Conservation (phyloP, 495 filamentous ascomycete species). For the Lophiotrema nucula region DNA sequence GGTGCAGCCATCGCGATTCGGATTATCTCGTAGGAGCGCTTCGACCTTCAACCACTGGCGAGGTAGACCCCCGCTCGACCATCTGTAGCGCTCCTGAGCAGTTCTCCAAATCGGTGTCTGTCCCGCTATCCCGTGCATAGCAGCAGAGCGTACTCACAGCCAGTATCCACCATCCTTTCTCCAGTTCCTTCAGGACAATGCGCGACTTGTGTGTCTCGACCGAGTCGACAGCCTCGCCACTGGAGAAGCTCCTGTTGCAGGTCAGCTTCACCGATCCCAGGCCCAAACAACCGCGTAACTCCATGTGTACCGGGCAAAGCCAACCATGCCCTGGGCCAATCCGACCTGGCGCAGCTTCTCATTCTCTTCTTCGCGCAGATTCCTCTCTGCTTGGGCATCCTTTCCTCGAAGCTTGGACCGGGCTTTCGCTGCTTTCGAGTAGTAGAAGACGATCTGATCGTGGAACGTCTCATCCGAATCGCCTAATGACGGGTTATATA, state of each 20-base stretch:
- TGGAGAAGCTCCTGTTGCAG: slow-evolving; percentile 67
- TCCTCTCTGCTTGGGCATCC: slow-evolving; percentile 14
- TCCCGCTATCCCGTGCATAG: no score
- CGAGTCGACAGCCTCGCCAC: slow-evolving; percentile 69
- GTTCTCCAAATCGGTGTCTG: no score
- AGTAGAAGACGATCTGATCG: slow-evolving; percentile 92
- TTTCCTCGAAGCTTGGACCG: slow-evolving; percentile 29
- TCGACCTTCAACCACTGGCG: no score
- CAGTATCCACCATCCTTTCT: slow-evolving; percentile 91
- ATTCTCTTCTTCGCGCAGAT: slow-evolving; percentile 65
- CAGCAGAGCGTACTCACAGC: no score
- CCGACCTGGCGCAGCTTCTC: slow-evolving; percentile 87
- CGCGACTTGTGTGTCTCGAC: slow-evolving; percentile 88
- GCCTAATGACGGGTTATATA: slow-evolving; percentile 92
- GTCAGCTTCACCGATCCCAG: slow-evolving; percentile 3
- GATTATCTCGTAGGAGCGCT: no score
- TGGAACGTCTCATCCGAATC: slow-evolving; percentile 80
- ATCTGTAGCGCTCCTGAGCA: no score
- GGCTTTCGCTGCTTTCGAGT: slow-evolving; percentile 57
- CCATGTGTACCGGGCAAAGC: slow-evolving; percentile 67
- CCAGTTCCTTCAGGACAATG: slow-evolving; percentile 79
- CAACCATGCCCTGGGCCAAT: slow-evolving; percentile 96
- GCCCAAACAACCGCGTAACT: slow-evolving; percentile 11
- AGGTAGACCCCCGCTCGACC: no score
- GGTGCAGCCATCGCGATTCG: no score